A percentile compares a stretch with the other conserved stretches of the same genome.
Conservation (phyloP, 2,329 filamentous ascomycete genomes). For the Apiospora malaysiana region DNA sequence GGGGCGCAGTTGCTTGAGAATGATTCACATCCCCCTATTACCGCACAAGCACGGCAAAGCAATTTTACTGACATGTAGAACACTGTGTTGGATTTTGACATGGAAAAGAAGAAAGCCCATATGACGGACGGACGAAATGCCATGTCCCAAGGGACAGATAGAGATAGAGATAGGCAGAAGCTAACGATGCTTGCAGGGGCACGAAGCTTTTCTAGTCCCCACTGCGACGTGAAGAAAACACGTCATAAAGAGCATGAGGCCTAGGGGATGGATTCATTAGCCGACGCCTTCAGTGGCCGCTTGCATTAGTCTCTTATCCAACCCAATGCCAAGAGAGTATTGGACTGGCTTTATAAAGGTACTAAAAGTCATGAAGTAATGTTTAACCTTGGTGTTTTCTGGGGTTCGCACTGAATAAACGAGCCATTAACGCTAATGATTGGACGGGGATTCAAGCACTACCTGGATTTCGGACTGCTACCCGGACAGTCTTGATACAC, state of each 20-base stretch:
- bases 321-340: background rate
- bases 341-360: background rate
- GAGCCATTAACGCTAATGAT: background rate
- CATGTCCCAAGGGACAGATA: background rate
- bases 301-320: conserved; percentile 1
- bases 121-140: conserved; percentile 10
- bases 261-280: background rate
- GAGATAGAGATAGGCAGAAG: background rate
- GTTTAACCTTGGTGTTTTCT: background rate
- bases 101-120: conserved; percentile 12
- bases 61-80: background rate
- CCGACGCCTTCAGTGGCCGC: conserved; percentile 5
- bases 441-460: background rate
- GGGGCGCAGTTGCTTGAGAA: background rate
- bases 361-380: conserved; percentile 12
- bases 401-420: background rate
- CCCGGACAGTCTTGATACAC: background rate
- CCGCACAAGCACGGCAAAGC: too few species aligned
- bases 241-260: conserved; percentile 11
- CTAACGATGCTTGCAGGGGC: conserved; percentile 8
- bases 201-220: conserved; percentile 4
- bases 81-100: background rate
- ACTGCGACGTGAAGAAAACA: background rate
- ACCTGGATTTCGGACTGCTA: background rate
- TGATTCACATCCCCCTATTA: background rate